Conservation (phyloP, 1,139 yeast species). For the Blastobotrys indianensis region DNA sequence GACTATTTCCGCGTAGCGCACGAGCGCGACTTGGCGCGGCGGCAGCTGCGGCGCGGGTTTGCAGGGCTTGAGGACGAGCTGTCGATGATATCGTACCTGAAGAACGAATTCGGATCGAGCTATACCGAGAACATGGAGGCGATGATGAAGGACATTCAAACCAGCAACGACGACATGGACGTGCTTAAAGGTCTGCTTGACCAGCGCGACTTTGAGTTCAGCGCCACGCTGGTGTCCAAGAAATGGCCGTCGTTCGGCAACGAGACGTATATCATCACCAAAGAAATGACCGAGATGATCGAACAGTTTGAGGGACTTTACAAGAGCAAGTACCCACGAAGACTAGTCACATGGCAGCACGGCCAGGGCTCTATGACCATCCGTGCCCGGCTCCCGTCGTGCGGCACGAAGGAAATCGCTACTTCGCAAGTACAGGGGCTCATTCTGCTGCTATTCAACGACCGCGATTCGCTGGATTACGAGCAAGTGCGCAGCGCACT, state of each 20-base stretch:
- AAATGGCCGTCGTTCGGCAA: conserved; percentile 35
- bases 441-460: conserved; percentile 30
- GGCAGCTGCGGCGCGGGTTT: conserved; percentile 31
- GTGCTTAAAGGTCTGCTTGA: conserved; percentile 19
- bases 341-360: conserved; percentile 30
- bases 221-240: conserved; percentile 29
- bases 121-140: conserved; percentile 29
- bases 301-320: conserved; percentile 26
- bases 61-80: conserved; percentile 29
- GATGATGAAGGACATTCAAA: conserved; percentile 35
- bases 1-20: conserved; percentile 34
- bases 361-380: conserved; percentile 30
- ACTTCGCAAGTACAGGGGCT: conserved; percentile 30
- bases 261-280: conserved; percentile 27
- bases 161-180: conserved; percentile 22
- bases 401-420: conserved; percentile 30
- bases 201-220: conserved; percentile 16
- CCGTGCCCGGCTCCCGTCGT: conserved; percentile 28
- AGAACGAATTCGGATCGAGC: conserved; percentile 32
- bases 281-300: conserved; percentile 21
- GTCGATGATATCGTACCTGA: conserved; percentile 26
- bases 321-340: conserved; percentile 13
- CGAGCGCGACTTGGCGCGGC: conserved; percentile 34
- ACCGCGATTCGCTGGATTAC: conserved; percentile 20
- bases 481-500: conserved; percentile 19